Percentiles rank a stretch among this genome's conserved stretches.
phyloP scores from a whole-genome alignment of 768 basidiomycete species.

The Pleurotus ostreatus region DNA sequence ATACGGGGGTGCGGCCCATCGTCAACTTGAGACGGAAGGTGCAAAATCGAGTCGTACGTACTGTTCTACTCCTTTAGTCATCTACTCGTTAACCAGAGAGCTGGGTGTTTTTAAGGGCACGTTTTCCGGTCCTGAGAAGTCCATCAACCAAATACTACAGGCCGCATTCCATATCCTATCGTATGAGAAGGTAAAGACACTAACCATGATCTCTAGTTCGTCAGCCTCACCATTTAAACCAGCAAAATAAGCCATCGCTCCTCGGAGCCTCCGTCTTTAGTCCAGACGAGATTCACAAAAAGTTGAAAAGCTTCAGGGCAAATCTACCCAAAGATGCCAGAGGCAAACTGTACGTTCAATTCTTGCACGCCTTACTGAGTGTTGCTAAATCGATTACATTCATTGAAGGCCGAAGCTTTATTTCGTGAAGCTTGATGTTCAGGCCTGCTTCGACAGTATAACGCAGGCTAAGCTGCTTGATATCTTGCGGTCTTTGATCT shows the following conservation, averaged over 20 bases:
- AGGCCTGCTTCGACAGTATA: conserved; percentile 95
- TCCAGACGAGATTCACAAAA: conserved; percentile 75
- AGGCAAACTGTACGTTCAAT: conserved; percentile 45
- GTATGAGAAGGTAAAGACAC: conserved; percentile 69
- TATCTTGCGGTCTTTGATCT: conserved; percentile 70
- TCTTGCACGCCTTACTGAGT: not conserved
- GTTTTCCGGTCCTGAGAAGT: conserved; percentile 35
- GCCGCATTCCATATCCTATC: conserved; percentile 83
- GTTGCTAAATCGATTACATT: not conserved
- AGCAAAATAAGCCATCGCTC: conserved; percentile 60
- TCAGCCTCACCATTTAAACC: not conserved
- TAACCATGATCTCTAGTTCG: not conserved
- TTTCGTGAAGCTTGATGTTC: conserved; percentile 96
- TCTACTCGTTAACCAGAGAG: not conserved
- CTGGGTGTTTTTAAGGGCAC: conserved; percentile 21
- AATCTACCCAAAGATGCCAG: conserved; percentile 35
- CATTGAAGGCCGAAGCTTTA: conserved; percentile 74
- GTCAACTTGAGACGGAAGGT: conserved; percentile 74
- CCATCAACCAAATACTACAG: conserved; percentile 86
- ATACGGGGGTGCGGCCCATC: conserved; percentile 91
- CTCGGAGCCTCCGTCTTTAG: conserved; percentile 84
- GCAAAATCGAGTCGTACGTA: conserved; percentile 25
- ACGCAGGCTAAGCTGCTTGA: conserved; percentile 80
- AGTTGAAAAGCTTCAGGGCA: conserved; percentile 67
- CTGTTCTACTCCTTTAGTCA: not conserved